Conservation (phyloP, 306 rosid species). For the Prunus mira region DNA sequence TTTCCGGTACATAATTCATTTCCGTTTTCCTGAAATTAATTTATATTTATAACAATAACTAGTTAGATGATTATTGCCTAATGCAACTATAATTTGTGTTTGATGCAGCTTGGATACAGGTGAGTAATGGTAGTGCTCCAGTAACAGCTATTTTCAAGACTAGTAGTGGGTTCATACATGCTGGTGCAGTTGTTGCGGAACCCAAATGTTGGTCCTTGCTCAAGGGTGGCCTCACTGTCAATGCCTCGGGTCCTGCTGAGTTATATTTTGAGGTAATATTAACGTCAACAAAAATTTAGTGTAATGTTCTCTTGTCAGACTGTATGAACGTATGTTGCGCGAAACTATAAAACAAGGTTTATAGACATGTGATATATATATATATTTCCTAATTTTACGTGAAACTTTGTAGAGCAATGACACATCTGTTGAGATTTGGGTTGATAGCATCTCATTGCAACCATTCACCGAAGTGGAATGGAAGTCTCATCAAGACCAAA, state of each 20-base stretch:
- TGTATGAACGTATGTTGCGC: no score
- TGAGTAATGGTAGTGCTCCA: slow-evolving; percentile 33
- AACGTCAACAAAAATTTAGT: no score
- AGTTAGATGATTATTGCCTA: not conserved
- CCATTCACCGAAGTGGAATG: slow-evolving; percentile 60
- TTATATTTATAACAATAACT: not conserved
- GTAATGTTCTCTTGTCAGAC: no score
- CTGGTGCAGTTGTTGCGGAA: slow-evolving; percentile 47
- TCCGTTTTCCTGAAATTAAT: not conserved
- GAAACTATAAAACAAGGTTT: no score
- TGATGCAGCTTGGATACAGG: slow-evolving; percentile 52
- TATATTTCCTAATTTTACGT: no score
- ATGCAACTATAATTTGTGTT: not conserved
- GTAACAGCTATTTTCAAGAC: slow-evolving; percentile 55
- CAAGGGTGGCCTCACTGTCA: slow-evolving; percentile 64
- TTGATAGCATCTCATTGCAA: slow-evolving; percentile 64
- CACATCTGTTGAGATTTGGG: slow-evolving; percentile 53
- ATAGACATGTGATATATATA: not conserved
- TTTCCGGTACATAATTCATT: slow-evolving; percentile 47
- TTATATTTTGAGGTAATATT: slow-evolving; percentile 63
- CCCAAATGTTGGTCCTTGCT: slow-evolving; percentile 80
- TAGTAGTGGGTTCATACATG: slow-evolving; percentile 25
- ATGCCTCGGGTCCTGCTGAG: slow-evolving; percentile 44
- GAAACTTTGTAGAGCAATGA: slow-evolving; percentile 43
- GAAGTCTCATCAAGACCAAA: slow-evolving; percentile 57